phyloP scores from a whole-genome alignment of 2,329 filamentous ascomycete species.

The Xylariaceae sp. region DNA sequence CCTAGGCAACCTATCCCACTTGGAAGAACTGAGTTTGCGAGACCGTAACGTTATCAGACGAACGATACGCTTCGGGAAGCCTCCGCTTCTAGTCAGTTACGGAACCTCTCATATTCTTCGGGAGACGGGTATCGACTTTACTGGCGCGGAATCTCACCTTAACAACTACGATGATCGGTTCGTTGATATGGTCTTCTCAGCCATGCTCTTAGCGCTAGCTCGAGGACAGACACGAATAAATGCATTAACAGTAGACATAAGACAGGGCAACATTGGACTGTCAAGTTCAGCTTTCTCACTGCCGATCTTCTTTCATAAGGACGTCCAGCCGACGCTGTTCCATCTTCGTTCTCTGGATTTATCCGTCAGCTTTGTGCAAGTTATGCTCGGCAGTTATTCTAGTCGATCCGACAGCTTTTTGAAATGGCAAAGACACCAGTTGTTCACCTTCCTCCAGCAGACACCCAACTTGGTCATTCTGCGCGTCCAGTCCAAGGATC shows the following conservation, averaged over 20 bases:
- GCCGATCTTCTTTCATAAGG: conserved; percentile 23
- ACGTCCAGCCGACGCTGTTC: conserved; percentile 23
- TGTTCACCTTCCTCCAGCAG: conserved; percentile 31
- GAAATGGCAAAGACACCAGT: conserved; percentile 32
- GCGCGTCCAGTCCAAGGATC: conserved; percentile 26
- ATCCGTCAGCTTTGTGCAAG: conserved; percentile 32
- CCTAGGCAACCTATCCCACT: conserved; percentile 25
- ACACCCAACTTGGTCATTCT: conserved; percentile 31
- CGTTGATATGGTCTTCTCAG: conserved; percentile 33
- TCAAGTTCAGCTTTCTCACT: conserved; percentile 35
- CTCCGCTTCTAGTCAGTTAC: conserved; percentile 27
- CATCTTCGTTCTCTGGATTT: conserved; percentile 29
- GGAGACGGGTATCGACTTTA: conserved; percentile 32
- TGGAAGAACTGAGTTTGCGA: conserved; percentile 30
- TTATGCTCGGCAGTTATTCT: conserved; percentile 25
- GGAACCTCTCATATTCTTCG: conserved; percentile 24
- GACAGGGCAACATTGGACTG: conserved; percentile 27
- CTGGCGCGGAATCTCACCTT: conserved; percentile 19
- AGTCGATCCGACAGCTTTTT: conserved; percentile 30
- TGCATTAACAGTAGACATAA: conserved; percentile 28
- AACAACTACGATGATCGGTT: conserved; percentile 32
- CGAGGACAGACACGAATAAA: conserved; percentile 24
- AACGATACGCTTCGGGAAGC: conserved; percentile 18
- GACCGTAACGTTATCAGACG: conserved; percentile 21
- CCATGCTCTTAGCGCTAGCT: conserved; percentile 28